Base-by-base conservation (phyloP, 2,329 filamentous ascomycete species). In the Cucurbitaria berberidis region DNA sequence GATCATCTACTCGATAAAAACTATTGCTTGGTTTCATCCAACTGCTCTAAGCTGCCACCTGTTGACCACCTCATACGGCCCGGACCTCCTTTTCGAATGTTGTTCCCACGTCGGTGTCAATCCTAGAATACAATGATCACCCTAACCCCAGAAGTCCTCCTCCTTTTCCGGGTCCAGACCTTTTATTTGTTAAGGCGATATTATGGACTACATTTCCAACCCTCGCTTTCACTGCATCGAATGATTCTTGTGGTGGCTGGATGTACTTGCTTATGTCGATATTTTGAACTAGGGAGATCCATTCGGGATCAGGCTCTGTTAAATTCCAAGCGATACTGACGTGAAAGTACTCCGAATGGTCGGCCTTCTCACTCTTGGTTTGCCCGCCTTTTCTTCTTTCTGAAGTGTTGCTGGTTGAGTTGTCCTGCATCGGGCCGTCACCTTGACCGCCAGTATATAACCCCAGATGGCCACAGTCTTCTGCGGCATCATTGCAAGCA, bases 291-390 rank as follows among this genome's bases (percentile, higher is more conserved):
- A 73, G 32, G 34, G 53, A 49, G 8, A 63, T 49, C 63, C 63
- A 73, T 30, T 66, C 64, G 9, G 62, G 40, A 16, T 57, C 60
- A 7, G 72, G 70, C 47, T 70, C 68, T 10, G 53, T 47, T 21
- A 77, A 59, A 39, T 70, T 89, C 95, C 93, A 98, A 0, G 89
- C 95, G 50, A 99, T 85, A 40, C 92, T 96, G 54, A 98, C 78
- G 74, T 99, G 95, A 68, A 97, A 97, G 19, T 83, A 85, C 43
- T 81, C 73, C 4, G 82, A 81, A 48, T 74, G 72, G 62, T 85
- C 81, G 50, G 34, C 53, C 30, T 45, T 4, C 29, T 45, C 18
- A 2, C n/a, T 35, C 21, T 51, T 42, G 19, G 35, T 24, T 29
- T 57, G 39, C 13, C 48, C 35, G 44, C 53, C 59, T 50, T 56